Base-by-base conservation (phyloP, 2,329 filamentous ascomycete species). In the Dothistroma septosporum region DNA sequence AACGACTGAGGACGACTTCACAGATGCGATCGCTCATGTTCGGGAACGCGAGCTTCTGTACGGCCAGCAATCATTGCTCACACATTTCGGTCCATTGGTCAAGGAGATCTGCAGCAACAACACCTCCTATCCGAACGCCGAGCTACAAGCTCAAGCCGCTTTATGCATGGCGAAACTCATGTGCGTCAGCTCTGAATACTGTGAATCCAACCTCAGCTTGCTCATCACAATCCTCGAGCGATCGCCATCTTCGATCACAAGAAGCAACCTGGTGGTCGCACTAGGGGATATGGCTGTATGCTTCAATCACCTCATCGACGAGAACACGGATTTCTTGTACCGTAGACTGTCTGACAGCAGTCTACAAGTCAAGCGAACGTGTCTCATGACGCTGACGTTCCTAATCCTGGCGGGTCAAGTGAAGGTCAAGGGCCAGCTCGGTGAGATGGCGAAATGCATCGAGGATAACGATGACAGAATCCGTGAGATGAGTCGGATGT, bases 241-340 rank as follows among this genome's bases (percentile, higher is more conserved):
- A 32, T 97, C 92, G 1, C 85, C 91, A 33, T 91, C 97, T 70
- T 89, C 95, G 1, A 96, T 92, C 19, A 93, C 96, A 44, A 88
- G 94, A 55, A 96, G 91, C 69, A 99, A 99, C 73, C 91, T 95
- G 10, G 95, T 99, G 19, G 96, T 99, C 68, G 93, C 94, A 0
- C 85, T 99, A 0, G 94, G 94, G 44, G 94, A 99, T 73, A 99
- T 99, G 94, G 95, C 95, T 0, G 94, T 99, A 22, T 97, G 92
- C 83, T 99, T 99, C 83, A 99, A 99, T 73, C 94, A 99, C 72
- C 85, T 99, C 54, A 97, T 99, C 68, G 95, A 99, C 72, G 95
- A 99, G 77, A 97, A 99, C 76, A 99, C 94, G 0, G 94, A 99
- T 74, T 99, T 97, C 80, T 77, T 99, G 47, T 99, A 99, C 77